Conservation (phyloP, 768 basidiomycete genomes). For the Russula earlei region DNA sequence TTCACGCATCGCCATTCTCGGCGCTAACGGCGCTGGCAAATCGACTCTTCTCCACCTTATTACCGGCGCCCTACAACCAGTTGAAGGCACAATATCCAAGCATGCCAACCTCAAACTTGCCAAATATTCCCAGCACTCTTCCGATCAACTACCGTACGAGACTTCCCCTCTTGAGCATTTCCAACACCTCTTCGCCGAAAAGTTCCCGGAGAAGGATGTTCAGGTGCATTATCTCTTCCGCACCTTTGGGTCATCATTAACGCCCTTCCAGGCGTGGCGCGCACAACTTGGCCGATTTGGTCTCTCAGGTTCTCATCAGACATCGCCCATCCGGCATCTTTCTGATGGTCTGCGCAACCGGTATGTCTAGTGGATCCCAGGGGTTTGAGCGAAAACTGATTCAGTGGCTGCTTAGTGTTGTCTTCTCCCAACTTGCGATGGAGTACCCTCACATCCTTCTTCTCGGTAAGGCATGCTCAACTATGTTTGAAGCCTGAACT, state of each 20-base stretch:
- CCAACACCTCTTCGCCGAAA: conserved; percentile 64
- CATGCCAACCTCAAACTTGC: conserved; percentile 88
- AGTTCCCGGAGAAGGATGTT: conserved; percentile 90
- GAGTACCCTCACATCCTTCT: conserved; percentile 94
- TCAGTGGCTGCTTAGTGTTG: conserved; percentile 46
- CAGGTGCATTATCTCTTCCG: conserved; percentile 33
- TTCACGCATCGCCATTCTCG: conserved; percentile 90
- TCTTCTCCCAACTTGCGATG: conserved; percentile 94
- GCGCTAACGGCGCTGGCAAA: conserved; percentile 93
- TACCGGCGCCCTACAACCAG: conserved; percentile 70
- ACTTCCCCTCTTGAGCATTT: conserved; percentile 89
- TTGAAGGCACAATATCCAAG: conserved; percentile 79
- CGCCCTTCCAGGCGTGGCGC: conserved; percentile 66
- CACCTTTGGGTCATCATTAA: conserved; percentile 10
- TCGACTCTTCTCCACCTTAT: conserved; percentile 88
- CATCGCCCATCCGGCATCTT: conserved; percentile 84
- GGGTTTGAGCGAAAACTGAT: conserved; percentile 13
- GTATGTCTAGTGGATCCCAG: conserved; percentile 32
- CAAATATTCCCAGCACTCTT: conserved; percentile 98
- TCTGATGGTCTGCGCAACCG: conserved; percentile 96
- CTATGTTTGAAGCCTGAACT: background rate
- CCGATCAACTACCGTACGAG: conserved; percentile 96
- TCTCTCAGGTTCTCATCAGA: conserved; percentile 89
- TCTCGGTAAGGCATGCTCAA: conserved; percentile 41
- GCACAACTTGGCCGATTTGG: conserved; percentile 94